Base-by-base conservation (phyloP, 345 rosid species). In the Heritiera littoralis region DNA sequence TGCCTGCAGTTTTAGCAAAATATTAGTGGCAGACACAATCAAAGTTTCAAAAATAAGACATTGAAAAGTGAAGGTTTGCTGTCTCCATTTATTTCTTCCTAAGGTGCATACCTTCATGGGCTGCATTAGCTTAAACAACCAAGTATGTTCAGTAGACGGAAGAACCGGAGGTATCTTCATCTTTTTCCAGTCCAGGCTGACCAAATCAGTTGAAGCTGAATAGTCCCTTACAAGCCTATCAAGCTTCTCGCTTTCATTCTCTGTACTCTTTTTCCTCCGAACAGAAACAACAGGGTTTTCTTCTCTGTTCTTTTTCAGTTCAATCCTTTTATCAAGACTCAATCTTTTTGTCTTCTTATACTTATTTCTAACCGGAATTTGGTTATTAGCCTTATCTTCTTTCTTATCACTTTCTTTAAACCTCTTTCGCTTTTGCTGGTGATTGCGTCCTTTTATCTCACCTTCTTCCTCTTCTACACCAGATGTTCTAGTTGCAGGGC, bases 121-220 rank as follows among this genome's bases (percentile, higher is more conserved):
- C 80, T 94, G 97, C 95, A 94, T 91, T 82, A 91, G 76, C 86
- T 89, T 96, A 87, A 96, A 96, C 90, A 96, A 78, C 98, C 98
- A 94, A 66, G 82, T 52, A 78, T 96, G 98, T 83, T 96, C 99
- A 0, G 88, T 58, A 1, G 89, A 87, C 56, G 95, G 83, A 58
- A 96, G 92, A 86, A 96, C 98, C 0, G 97, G 99, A 76, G 99
- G 99, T 74, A 96, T 94, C 90, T 89, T 92, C 99, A 89, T 92
- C 66, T 89, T 96, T 51, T 89, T 94, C 99, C 99, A 96, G 80
- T 96, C 99, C 85, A 96, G 82, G 88, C 92, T 90, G 28, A 78
- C 90, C 78, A 92, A 72, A 85, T 88, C 90, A 9, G 93, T 88
- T 56, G 97, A 96, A 80, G 88, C 85, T 1, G 94, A 91, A 81